Evolutionary conservation across 2,329 filamentous ascomycete genomes (phyloP).

Genomic region (Cladophialophora psammophila): DNA sequence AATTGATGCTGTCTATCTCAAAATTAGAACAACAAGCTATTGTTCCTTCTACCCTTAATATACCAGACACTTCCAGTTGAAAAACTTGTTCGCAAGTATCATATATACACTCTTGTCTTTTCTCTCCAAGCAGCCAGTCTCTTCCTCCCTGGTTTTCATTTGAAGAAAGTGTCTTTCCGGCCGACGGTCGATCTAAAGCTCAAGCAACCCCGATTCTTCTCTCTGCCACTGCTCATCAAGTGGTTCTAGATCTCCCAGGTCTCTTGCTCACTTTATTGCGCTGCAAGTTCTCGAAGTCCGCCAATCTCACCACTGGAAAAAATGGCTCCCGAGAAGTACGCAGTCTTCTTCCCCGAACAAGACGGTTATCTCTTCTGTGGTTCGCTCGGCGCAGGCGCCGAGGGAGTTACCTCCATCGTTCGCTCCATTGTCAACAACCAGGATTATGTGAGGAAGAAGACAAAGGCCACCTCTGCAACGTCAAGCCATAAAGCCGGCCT

Average conservation of each 20-base stretch:
- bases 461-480: not conserved
- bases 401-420: constrained; percentile 19
- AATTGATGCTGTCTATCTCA: too few species aligned
- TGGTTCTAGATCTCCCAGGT: not conserved
- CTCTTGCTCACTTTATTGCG: not conserved
- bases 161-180: not conserved
- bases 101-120: too few species aligned
- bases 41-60: too few species aligned
- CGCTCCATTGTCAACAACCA: constrained; percentile 25
- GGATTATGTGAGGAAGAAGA: constrained; percentile 36
- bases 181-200: not conserved
- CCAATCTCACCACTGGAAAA: not conserved
- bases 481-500: not conserved
- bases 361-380: constrained; percentile 18
- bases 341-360: constrained; percentile 27
- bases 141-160: not conserved
- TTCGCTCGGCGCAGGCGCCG: constrained; percentile 10
- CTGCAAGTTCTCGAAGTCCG: not conserved
- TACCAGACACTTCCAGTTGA: too few species aligned
- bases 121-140: too few species aligned
- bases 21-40: too few species aligned
- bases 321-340: constrained; percentile 18
- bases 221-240: not conserved
- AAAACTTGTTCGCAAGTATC: too few species aligned
- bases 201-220: not conserved